Conservation (phyloP, 2,329 filamentous ascomycete genomes). For the Remersonia thermophila region DNA sequence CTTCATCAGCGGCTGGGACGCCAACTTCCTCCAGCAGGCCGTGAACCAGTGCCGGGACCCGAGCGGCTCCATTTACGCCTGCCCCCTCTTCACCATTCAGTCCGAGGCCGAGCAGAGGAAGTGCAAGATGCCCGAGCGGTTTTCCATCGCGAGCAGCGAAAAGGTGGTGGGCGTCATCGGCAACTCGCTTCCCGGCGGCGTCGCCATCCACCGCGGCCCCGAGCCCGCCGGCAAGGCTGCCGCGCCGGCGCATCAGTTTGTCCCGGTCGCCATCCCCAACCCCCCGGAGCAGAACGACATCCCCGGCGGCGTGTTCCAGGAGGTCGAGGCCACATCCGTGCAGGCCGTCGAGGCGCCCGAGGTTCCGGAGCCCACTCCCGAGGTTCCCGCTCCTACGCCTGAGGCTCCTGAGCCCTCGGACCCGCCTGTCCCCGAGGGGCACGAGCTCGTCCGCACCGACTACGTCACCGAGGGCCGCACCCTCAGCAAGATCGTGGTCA, state of each 20-base stretch:
- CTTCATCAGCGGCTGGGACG: slow-evolving; percentile 69
- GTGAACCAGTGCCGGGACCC: slow-evolving; percentile 61
- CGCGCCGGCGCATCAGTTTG: too few relatives aligned
- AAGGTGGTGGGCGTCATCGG: slow-evolving; percentile 43
- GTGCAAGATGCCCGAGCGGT: slow-evolving; percentile 53
- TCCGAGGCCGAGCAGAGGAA: slow-evolving; percentile 36
- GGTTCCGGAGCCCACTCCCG: slow-evolving; percentile 15
- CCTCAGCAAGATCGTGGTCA: slow-evolving; percentile 46
- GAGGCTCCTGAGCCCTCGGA: slow-evolving; percentile 19
- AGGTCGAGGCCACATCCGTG: slow-evolving; percentile 11
- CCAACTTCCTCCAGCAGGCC: slow-evolving; percentile 55
- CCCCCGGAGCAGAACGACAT: slow-evolving; percentile 17
- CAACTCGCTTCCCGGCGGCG: slow-evolving; percentile 51
- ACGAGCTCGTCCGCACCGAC: slow-evolving; percentile 37
- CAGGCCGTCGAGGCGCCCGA: slow-evolving; percentile 4
- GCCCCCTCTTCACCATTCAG: slow-evolving; percentile 62
- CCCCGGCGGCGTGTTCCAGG: slow-evolving; percentile 32
- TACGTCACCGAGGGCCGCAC: slow-evolving; percentile 37
- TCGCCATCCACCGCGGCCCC: slow-evolving; percentile 30
- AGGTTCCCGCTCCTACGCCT: slow-evolving; percentile 15
- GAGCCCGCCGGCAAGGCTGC: slow-evolving; percentile 12
- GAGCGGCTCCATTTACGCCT: slow-evolving; percentile 60
- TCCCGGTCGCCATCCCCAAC: slow-evolving; percentile 2
- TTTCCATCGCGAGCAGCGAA: slow-evolving; percentile 38
- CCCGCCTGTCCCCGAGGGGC: slow-evolving; percentile 23